Evolutionary conservation across 202 grass and related monocot species (phyloP), one percentile per base, ranked within the genome.

Genomic region (Panicum hallii): DNA sequence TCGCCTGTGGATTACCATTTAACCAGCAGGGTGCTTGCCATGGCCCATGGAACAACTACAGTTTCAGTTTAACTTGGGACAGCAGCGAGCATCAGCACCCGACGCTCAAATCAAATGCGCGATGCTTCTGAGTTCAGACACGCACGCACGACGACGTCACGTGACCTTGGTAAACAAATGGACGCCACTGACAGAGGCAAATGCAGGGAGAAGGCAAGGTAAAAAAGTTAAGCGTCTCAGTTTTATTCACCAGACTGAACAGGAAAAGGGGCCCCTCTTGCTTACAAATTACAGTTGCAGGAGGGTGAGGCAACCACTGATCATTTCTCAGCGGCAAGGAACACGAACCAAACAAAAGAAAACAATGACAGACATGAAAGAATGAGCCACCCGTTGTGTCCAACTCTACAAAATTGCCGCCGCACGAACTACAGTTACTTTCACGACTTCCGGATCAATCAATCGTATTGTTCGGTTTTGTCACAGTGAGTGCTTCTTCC

Each of bases 401-500:
- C 72, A 67, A 53, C 64, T 80, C 72, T 67, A 73, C 60, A 83
- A 90, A 86, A 85, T 72, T 77, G 80, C 76, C 67, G 48, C 70
- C 42, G 79, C 65, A 53, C 36, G 34, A 66, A 63, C 63, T 72
- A 74, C 60, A 42, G 82, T 87, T 13, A 22, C 54, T 86, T 84
- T 84, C 38, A 63, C 67, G 50, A 7, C 48, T 26, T 10, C 75
- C 55, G 43, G 28, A 53, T 11, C 55, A 6, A 0, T 74, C 11
- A 41, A 41, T 48, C 6, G 1, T 20, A 45, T 26, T 55, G 48
- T 87, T 72, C 41, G 6, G 22, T 60, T 71, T 46, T 16, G 54
- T 66, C 80, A 89, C 16, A 40, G 19, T 45, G 82, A 58, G 56
- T 79, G 79, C 47, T 90, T 98, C 85, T 91, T 93, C 88, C 92